A percentile compares a stretch with the other conserved stretches of the same genome.
Evolutionary conservation across 2,329 filamentous ascomycete genomes (phyloP).

Genomic region (Furcasterigmium furcatum): DNA sequence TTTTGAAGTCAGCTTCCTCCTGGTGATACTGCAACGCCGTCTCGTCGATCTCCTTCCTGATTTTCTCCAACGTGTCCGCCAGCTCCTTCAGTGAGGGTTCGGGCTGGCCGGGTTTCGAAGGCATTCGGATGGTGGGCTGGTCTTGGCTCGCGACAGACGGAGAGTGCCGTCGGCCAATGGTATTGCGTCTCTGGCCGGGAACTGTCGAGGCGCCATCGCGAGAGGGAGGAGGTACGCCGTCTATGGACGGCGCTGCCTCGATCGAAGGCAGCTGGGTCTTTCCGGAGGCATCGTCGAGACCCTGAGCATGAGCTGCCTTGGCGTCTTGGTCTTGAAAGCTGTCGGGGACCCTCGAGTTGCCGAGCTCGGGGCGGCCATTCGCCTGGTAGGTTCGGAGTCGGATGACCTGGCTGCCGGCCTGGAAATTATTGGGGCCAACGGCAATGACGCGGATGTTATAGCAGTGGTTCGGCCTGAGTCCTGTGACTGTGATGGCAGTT

Average conservation of each 20-base stretch:
- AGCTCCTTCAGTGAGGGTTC: slow-evolving; percentile 72
- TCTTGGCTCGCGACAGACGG: slow-evolving; percentile 29
- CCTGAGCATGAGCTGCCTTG: slow-evolving; percentile 6
- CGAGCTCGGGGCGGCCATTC: slow-evolving; percentile 60
- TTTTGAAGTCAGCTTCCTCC: slow-evolving; percentile 68
- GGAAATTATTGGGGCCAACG: slow-evolving; percentile 87
- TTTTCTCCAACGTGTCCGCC: slow-evolving; percentile 74
- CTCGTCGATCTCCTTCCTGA: slow-evolving; percentile 82
- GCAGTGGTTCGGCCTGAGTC: slow-evolving; percentile 80
- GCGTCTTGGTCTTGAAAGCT: slow-evolving; percentile 53
- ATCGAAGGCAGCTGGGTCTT: slow-evolving; percentile 51
- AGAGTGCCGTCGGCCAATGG: slow-evolving; percentile 72
- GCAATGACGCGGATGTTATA: slow-evolving; percentile 94
- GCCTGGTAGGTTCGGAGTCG: slow-evolving; percentile 73
- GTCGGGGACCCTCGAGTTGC: slow-evolving; percentile 52
- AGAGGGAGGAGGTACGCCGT: slow-evolving; percentile 56
- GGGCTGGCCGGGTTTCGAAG: slow-evolving; percentile 43
- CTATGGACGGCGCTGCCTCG: slow-evolving; percentile 60
- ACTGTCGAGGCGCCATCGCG: slow-evolving; percentile 58
- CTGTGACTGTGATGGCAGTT: slow-evolving; percentile 86
- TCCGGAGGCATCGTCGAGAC: slow-evolving; percentile 41
- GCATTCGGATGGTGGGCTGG: slow-evolving; percentile 43
- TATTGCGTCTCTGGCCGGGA: slow-evolving; percentile 53
- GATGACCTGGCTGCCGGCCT: slow-evolving; percentile 81
- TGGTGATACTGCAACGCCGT: slow-evolving; percentile 66